Percentiles rank a stretch among this genome's conserved stretches.
phyloP scores from a whole-genome alignment of 2,329 filamentous ascomycete species.

The Alternaria infectoria region DNA sequence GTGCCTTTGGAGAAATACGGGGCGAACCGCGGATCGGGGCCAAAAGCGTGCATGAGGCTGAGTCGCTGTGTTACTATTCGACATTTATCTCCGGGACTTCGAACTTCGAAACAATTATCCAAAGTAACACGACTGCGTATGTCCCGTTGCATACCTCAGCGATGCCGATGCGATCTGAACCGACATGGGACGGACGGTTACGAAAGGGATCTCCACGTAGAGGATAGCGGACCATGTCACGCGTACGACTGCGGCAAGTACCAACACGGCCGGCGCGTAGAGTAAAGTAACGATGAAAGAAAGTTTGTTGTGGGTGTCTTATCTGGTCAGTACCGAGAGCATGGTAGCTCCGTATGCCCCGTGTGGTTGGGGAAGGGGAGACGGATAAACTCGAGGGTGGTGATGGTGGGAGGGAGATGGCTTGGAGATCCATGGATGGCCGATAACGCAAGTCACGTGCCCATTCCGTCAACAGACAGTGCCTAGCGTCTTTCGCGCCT shows the following conservation, averaged over 20 bases:
- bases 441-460: conserved; percentile 18
- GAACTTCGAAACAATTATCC: not conserved
- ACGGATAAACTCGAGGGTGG: not conserved
- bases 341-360: not conserved
- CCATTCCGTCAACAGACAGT: conserved; percentile 24
- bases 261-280: not conserved
- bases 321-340: not conserved
- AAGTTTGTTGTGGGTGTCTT: not conserved
- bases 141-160: not conserved
- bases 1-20: not conserved
- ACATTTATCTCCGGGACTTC: not conserved
- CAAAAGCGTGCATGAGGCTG: not conserved
- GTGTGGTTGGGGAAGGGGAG: not conserved
- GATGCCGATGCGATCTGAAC: not conserved
- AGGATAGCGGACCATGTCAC: not conserved
- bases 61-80: not conserved
- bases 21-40: not conserved
- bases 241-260: not conserved
- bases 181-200: not conserved
- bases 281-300: not conserved
- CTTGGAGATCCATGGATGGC: not conserved
- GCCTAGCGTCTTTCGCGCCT: conserved; percentile 24
- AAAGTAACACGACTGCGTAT: not conserved
- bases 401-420: not conserved
- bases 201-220: not conserved